Evolutionary conservation across 768 basidiomycete genomes (phyloP).

Genomic region (Hortiboletus flavorubellus): DNA sequence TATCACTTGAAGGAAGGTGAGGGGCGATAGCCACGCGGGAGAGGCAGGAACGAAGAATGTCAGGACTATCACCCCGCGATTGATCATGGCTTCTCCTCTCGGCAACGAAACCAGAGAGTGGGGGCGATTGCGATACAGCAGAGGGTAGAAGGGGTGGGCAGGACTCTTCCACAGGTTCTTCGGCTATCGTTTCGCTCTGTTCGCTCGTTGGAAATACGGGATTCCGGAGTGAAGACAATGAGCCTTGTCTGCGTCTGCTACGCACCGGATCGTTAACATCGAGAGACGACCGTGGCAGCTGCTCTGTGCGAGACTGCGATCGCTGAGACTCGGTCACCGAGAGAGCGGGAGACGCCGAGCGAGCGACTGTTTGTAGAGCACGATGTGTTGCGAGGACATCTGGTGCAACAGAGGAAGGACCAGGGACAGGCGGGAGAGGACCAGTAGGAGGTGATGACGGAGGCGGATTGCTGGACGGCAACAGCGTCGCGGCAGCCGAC

Average conservation of each 20-base stretch:
- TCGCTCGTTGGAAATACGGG: constrained; percentile 11
- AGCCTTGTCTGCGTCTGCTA: constrained; percentile 23
- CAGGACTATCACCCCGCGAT: constrained; percentile 17
- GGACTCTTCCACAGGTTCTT: constrained; percentile 10
- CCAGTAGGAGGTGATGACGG: constrained; percentile 53
- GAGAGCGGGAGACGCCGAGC: constrained; percentile 23
- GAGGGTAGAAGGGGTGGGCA: background rate
- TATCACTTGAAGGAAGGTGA: background rate
- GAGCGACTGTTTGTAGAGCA: constrained; percentile 21
- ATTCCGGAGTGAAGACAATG: constrained; percentile 29
- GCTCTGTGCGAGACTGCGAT: constrained; percentile 18
- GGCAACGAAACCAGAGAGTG: constrained; percentile 2
- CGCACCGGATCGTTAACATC: constrained; percentile 14
- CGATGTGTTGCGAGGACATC: constrained; percentile 42
- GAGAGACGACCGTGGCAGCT: constrained; percentile 15
- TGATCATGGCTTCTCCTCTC: constrained; percentile 8
- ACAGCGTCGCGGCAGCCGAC: constrained; percentile 1
- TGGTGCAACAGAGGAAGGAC: constrained; percentile 54
- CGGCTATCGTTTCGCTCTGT: constrained; percentile 16
- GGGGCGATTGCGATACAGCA: background rate
- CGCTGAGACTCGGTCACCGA: constrained; percentile 19
- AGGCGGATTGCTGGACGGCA: constrained; percentile 44
- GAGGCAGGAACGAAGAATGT: constrained; percentile 19
- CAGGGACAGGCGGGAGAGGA: constrained; percentile 66
- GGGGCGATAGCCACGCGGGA: constrained; percentile 10